Evolutionary conservation across 495 filamentous ascomycete genomes (phyloP), one percentile per base, ranked within the genome.

Genomic region (Copromyces sp.): DNA sequence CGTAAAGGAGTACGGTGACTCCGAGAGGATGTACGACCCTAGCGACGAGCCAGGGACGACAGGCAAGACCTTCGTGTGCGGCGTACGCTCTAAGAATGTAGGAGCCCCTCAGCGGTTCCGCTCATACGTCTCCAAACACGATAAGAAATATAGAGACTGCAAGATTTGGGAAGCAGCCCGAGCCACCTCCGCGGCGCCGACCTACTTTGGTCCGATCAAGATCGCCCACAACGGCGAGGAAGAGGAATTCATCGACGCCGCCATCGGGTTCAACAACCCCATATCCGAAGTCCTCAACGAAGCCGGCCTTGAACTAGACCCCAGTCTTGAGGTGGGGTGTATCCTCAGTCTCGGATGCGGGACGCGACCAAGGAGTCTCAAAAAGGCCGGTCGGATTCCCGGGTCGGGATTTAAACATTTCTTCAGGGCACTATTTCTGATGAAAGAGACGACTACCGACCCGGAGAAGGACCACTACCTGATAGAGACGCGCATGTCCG

Each of bases 181-280:
- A 7, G 74, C 74, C n/a, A 76, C 74, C 8, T 72, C 74, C 3
- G 74, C 74, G 37, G 74, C 74, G 24, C 69, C 74, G 2, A 47
- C 59, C 1, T 76, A 70, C 70, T 74, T 76, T 17, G 41, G 38
- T 9, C 68, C 68, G n/a, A 39, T 39, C 38, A 39, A 39, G 38
- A 3, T 39, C 38, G 8, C 38, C 38, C 38, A 39, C 8, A 8
- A 39, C 38, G 38, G 38, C 38, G 7, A 9, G 3, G 75, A 39
- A 5, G 70, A 72, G 37, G 53, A 70, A 29, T 78, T 74, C 47
- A 75, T 80, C 32, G 78, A 81, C 38, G 79, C 75, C 7, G 79
- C 79, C 9, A 69, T 78, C 40, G 75, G 78, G 0, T 77, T 47
- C 40, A 81, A 81, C 68, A 80, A 81, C 39, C 79, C 79, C 0